These are phyloP conservation scores for Bipolaris gigantea DNA, from an alignment of 2,329 filamentous ascomycete genomes.

Conservation along the genomic window DNA sequence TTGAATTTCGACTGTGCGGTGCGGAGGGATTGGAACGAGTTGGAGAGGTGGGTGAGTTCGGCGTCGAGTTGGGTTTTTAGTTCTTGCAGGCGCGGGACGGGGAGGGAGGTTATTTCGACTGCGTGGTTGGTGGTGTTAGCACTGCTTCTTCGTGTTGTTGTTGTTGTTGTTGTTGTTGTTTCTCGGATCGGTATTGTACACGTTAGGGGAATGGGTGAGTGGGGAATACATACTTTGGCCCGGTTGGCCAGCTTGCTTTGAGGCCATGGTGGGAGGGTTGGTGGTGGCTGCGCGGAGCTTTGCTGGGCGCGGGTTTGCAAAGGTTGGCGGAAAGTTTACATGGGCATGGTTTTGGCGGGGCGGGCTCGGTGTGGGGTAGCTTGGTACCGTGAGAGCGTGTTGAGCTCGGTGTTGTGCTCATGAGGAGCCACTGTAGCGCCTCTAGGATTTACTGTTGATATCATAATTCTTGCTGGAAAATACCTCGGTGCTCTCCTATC, in stretches of 20 bases:
- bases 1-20: slow-evolving; percentile 88
- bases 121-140: slow-evolving; percentile 6
- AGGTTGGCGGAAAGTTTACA: slow-evolving; percentile 14
- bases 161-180: neutral
- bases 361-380: slow-evolving; percentile 13
- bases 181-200: too few relatives aligned
- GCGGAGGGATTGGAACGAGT: slow-evolving; percentile 86
- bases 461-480: too few relatives aligned
- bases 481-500: too few relatives aligned
- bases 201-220: too few relatives aligned
- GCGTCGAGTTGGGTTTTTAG: slow-evolving; percentile 96
- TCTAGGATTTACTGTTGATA: too few relatives aligned
- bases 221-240: slow-evolving; percentile 32
- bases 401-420: too few relatives aligned
- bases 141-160: neutral
- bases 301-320: neutral
- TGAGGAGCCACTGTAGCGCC: too few relatives aligned
- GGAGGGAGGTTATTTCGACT: slow-evolving; percentile 75
- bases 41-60: slow-evolving; percentile 91
- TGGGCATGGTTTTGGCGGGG: slow-evolving; percentile 28
- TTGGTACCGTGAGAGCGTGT: slow-evolving; percentile 28
- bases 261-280: slow-evolving; percentile 21
- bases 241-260: slow-evolving; percentile 30
- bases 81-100: slow-evolving; percentile 79
- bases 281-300: slow-evolving; percentile 1